Conservation (phyloP, 352 stramenopile species). For the Blastocystis sp. region DNA sequence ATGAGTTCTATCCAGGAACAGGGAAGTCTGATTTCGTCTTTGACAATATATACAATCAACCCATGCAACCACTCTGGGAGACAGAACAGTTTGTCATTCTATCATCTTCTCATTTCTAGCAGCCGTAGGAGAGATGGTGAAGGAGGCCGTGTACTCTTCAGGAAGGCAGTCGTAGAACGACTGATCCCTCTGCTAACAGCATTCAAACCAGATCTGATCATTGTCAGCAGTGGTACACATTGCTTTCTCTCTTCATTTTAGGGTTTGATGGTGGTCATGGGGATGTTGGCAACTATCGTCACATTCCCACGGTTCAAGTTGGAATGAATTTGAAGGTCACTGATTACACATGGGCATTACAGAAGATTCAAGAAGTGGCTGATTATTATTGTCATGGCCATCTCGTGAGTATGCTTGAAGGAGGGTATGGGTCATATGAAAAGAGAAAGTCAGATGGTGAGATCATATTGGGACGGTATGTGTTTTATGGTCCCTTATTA, state of each 20-base stretch:
- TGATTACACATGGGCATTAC: slow-evolving; percentile 78
- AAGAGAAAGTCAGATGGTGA: neutral
- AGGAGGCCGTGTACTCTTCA: slow-evolving; percentile 66
- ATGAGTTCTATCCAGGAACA: slow-evolving; percentile 75
- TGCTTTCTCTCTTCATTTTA: slow-evolving; percentile 62
- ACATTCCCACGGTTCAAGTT: slow-evolving; percentile 65
- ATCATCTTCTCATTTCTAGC: neutral
- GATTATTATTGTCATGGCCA: slow-evolving; percentile 85
- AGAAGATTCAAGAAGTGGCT: slow-evolving; percentile 77
- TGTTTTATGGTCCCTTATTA: neutral
- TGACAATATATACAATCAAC: slow-evolving; percentile 78
- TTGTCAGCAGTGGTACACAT: slow-evolving; percentile 69
- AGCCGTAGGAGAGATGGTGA: slow-evolving; percentile 29
- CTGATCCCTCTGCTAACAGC: slow-evolving; percentile 71
- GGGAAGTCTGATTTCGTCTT: slow-evolving; percentile 72
- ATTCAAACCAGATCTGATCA: slow-evolving; percentile 75
- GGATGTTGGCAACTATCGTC: slow-evolving; percentile 72
- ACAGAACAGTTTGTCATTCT: slow-evolving; percentile 20
- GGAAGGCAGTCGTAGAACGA: slow-evolving; percentile 70
- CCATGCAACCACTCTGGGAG: slow-evolving; percentile 73
- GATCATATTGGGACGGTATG: neutral
- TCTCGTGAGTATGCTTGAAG: slow-evolving; percentile 86
- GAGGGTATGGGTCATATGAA: slow-evolving; percentile 74
- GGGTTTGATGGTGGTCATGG: slow-evolving; percentile 75
- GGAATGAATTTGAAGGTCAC: slow-evolving; percentile 72